Conservation (phyloP, 192 early-diverging fungal genomes). For the Linderina pennispora region DNA sequence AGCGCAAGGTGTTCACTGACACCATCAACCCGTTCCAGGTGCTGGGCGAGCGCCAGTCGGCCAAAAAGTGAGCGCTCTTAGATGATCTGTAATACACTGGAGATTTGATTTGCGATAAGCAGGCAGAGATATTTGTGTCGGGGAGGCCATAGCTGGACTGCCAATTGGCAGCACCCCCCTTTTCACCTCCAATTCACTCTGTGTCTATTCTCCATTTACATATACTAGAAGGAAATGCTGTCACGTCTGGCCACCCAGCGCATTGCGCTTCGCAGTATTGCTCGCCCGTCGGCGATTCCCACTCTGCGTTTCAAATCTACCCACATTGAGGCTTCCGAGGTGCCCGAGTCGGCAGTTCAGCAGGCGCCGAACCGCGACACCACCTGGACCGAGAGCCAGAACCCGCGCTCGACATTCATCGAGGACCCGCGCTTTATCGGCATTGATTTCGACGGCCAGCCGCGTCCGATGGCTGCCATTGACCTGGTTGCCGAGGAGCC, state of each 20-base stretch:
- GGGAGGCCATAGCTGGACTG: no score
- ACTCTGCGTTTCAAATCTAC: conserved; percentile 37
- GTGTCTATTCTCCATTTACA: no score
- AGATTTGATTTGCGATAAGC: no score
- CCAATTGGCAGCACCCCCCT: no score
- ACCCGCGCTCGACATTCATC: conserved; percentile 60
- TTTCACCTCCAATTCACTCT: no score
- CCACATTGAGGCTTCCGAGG: conserved; percentile 6
- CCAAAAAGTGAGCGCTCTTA: no score
- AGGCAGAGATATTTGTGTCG: no score
- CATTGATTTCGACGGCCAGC: conserved; percentile 73
- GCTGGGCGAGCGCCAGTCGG: conserved; percentile 26
- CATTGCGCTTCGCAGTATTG: not conserved
- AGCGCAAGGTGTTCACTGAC: conserved; percentile 36
- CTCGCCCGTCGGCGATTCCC: conserved; percentile 3
- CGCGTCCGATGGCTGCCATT: conserved; percentile 83
- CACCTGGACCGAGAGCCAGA: conserved; percentile 76
- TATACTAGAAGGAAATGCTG: conserved; percentile 21
- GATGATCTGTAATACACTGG: no score
- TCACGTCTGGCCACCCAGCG: conserved; percentile 22
- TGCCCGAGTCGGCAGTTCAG: conserved; percentile 28
- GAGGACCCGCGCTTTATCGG: conserved; percentile 84
- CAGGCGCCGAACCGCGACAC: conserved; percentile 71
- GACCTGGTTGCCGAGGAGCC: conserved; percentile 89
- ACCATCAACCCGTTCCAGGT: conserved; percentile 42